Conservation (phyloP, 371 early-diverging fungal genomes). For the Thermomucor indicae-seudaticae region DNA sequence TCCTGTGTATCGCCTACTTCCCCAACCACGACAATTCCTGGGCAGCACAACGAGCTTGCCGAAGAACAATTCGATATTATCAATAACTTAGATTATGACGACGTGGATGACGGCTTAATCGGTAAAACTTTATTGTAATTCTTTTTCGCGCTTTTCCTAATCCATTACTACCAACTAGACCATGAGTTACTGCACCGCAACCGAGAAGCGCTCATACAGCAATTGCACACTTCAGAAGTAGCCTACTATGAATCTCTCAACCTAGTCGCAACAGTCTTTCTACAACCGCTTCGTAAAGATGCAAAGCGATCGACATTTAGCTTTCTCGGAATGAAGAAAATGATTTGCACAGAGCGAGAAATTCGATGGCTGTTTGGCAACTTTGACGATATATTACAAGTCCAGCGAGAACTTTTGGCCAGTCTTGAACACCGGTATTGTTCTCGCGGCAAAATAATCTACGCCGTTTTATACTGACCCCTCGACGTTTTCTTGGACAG, state of each 20-base stretch:
- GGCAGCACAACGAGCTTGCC: slow-evolving; percentile 3
- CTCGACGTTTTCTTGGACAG: neutral
- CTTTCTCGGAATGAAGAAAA: slow-evolving; percentile 35
- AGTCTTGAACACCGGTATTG: slow-evolving; percentile 31
- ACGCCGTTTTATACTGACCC: neutral
- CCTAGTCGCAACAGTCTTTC: slow-evolving; percentile 21
- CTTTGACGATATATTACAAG: slow-evolving; percentile 28
- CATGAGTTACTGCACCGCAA: slow-evolving; percentile 31
- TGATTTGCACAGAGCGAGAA: slow-evolving; percentile 37
- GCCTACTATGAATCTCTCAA: slow-evolving; percentile 34
- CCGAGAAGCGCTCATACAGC: slow-evolving; percentile 31
- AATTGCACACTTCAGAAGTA: slow-evolving; percentile 26
- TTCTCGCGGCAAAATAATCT: slow-evolving; percentile 1
- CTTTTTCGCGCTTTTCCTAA: neutral
- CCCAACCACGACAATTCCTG: neutral
- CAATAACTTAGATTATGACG: slow-evolving; percentile 12
- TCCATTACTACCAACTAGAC: slow-evolving; percentile 14
- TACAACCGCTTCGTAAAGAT: slow-evolving; percentile 26
- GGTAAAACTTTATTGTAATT: slow-evolving; percentile 7
- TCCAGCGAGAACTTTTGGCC: slow-evolving; percentile 23
- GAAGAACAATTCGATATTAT: slow-evolving; percentile 17
- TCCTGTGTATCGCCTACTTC: neutral
- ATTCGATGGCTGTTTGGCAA: slow-evolving; percentile 41
- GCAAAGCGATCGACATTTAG: slow-evolving; percentile 24
- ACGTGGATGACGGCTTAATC: slow-evolving; percentile 21